Evolutionary conservation across 1,284 basidiomycete genomes (phyloP).

Genomic region (Agroathelia rolfsii): DNA sequence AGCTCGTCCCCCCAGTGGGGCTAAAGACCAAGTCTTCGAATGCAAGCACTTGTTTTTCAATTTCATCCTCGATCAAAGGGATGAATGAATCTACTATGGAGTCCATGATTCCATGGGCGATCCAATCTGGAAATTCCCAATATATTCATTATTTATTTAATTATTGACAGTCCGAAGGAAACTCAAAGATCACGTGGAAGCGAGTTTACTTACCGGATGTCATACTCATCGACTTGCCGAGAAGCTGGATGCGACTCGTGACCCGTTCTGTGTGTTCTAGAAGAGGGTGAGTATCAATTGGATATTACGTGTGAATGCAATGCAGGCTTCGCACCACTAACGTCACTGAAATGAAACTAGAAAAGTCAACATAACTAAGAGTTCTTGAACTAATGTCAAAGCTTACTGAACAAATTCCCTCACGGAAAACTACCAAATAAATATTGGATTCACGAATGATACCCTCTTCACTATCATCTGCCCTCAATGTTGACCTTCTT

Average conservation of each 20-base stretch:
- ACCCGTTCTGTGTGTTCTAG: conserved; percentile 78
- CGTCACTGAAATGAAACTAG: conserved; percentile 92
- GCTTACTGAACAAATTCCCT: conserved; percentile 83
- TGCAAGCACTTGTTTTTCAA: conserved; percentile 75
- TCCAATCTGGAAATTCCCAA: conserved; percentile 64
- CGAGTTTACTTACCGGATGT: conserved; percentile 56
- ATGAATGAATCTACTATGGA: conserved; percentile 94
- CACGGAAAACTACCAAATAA: conserved; percentile 84
- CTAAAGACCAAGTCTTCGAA: conserved; percentile 65
- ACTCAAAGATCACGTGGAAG: neutral
- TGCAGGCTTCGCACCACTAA: too few relatives aligned
- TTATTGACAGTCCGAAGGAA: neutral
- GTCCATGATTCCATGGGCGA: conserved; percentile 88
- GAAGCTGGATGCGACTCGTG: conserved; percentile 53
- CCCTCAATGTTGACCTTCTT: conserved; percentile 17
- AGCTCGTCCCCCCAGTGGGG: conserved; percentile 40
- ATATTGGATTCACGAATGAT: conserved; percentile 73
- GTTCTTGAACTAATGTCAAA: conserved; percentile 4
- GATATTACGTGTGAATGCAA: too few relatives aligned
- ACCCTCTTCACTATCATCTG: conserved; percentile 27
- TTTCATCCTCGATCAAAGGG: conserved; percentile 66
- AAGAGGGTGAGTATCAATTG: conserved; percentile 5
- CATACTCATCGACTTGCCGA: conserved; percentile 51
- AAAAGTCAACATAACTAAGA: too few relatives aligned
- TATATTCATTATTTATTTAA: too few relatives aligned